phyloP scores from a whole-genome alignment of 306 rosid species.

The Inga laurina region DNA sequence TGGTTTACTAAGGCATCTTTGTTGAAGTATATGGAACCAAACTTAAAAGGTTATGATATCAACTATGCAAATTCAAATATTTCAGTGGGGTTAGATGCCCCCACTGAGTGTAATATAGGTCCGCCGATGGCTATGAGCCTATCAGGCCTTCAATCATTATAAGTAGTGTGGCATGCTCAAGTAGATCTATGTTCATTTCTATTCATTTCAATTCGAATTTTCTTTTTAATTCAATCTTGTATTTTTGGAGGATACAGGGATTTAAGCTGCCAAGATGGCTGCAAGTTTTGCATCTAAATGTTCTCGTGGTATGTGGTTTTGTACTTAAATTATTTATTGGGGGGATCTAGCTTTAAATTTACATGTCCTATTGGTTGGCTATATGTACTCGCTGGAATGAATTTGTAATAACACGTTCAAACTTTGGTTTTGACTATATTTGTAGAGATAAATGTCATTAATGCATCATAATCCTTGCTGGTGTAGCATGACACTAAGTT shows the following conservation, averaged over 20 bases:
- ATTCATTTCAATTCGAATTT: neutral
- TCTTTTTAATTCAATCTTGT: neutral
- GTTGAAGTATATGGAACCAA: no score
- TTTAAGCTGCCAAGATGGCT: neutral
- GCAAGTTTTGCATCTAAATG: constrained; percentile 1
- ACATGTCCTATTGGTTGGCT: neutral
- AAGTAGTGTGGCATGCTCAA: neutral
- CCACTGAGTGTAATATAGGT: no score
- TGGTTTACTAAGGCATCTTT: no score
- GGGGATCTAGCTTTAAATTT: neutral
- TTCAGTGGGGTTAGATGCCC: no score
- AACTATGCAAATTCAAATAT: no score
- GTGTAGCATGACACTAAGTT: neutral
- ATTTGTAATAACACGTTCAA: neutral
- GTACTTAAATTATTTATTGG: neutral
- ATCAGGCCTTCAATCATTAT: neutral
- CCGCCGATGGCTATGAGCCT: neutral
- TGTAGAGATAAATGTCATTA: neutral
- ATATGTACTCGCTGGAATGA: neutral
- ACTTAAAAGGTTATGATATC: no score
- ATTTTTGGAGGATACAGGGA: neutral
- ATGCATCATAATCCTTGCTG: neutral
- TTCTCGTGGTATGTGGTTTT: neutral
- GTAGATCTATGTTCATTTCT: neutral
- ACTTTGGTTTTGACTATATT: neutral